phyloP scores from a whole-genome alignment of 805 yeast species.

The Zygosaccharomyces bisporus region DNA sequence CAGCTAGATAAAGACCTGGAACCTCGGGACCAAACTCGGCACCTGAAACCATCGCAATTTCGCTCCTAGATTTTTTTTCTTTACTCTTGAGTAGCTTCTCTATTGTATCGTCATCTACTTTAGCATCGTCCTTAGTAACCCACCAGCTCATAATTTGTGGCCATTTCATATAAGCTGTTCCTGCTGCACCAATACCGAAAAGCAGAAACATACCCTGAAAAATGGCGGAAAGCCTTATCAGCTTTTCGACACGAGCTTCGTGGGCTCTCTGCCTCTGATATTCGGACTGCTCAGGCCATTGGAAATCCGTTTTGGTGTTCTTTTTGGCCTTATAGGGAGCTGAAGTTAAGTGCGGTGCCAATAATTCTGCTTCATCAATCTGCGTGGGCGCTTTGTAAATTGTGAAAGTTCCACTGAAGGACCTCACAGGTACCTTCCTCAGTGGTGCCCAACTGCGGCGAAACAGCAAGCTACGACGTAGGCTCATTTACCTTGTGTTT shows the following conservation, averaged over 20 bases:
- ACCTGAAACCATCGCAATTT: slow-evolving; percentile 32
- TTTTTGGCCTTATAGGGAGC: slow-evolving; percentile 32
- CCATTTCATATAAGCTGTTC: slow-evolving; percentile 39
- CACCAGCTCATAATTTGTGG: slow-evolving; percentile 36
- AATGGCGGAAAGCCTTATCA: slow-evolving; percentile 44
- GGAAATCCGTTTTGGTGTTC: slow-evolving; percentile 12
- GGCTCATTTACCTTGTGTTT: neutral
- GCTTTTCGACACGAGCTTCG: slow-evolving; percentile 38
- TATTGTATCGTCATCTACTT: slow-evolving; percentile 24
- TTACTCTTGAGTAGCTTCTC: slow-evolving; percentile 23
- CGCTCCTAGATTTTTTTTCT: slow-evolving; percentile 16
- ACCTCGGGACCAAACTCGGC: slow-evolving; percentile 38
- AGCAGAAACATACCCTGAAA: slow-evolving; percentile 42
- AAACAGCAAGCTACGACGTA: neutral
- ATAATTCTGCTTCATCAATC: slow-evolving; percentile 36
- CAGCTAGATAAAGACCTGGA: slow-evolving; percentile 66
- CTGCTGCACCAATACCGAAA: slow-evolving; percentile 36
- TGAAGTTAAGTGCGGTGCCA: slow-evolving; percentile 27
- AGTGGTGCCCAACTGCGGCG: neutral
- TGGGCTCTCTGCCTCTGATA: slow-evolving; percentile 19
- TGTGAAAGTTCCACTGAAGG: neutral
- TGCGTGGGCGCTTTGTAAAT: neutral
- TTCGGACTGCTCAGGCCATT: slow-evolving; percentile 24
- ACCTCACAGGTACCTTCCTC: neutral
- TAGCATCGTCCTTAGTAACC: slow-evolving; percentile 19